These are phyloP conservation scores for Orbilia ellipsospora DNA, from an alignment of 2,329 filamentous ascomycete genomes.

Conservation along the genomic window DNA sequence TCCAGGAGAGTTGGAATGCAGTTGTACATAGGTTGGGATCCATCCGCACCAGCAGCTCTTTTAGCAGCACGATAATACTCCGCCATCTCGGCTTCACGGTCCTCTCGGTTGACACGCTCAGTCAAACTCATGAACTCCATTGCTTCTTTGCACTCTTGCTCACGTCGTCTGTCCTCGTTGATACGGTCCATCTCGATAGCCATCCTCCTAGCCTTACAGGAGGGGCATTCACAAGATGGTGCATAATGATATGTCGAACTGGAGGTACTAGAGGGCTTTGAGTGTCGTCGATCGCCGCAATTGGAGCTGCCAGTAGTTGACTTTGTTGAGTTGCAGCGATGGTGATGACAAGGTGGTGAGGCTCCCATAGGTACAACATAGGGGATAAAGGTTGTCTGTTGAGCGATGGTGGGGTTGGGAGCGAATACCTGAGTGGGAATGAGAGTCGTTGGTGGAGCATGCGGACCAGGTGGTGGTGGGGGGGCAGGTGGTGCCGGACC, in stretches of 20 bases:
- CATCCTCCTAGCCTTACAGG: slow-evolving; percentile 47
- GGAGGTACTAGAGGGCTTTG: slow-evolving; percentile 10
- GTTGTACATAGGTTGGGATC: background rate
- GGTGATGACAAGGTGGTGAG: background rate
- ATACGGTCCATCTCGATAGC: slow-evolving; percentile 46
- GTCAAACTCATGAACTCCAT: slow-evolving; percentile 40
- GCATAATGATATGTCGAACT: slow-evolving; percentile 34
- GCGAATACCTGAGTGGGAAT: slow-evolving; percentile 31
- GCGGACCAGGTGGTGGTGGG: background rate
- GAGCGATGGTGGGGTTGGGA: slow-evolving; percentile 4
- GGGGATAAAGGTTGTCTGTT: slow-evolving; percentile 47
- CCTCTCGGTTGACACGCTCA: slow-evolving; percentile 41
- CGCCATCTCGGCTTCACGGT: slow-evolving; percentile 24
- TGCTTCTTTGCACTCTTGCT: slow-evolving; percentile 42
- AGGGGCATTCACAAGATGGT: slow-evolving; percentile 25
- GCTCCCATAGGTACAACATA: slow-evolving; percentile 23
- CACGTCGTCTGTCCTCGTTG: slow-evolving; percentile 36
- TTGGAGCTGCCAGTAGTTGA: slow-evolving; percentile 8
- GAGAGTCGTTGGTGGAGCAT: slow-evolving; percentile 6
- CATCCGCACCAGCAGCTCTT: background rate
- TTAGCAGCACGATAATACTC: slow-evolving; percentile 39
- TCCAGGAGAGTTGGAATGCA: background rate
- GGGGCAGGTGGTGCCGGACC: background rate
- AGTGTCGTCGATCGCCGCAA: slow-evolving; percentile 6
- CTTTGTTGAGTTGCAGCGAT: slow-evolving; percentile 17